Conservation (phyloP, 2,329 filamentous ascomycete genomes). For the Myriosclerotinia scirpicola region DNA sequence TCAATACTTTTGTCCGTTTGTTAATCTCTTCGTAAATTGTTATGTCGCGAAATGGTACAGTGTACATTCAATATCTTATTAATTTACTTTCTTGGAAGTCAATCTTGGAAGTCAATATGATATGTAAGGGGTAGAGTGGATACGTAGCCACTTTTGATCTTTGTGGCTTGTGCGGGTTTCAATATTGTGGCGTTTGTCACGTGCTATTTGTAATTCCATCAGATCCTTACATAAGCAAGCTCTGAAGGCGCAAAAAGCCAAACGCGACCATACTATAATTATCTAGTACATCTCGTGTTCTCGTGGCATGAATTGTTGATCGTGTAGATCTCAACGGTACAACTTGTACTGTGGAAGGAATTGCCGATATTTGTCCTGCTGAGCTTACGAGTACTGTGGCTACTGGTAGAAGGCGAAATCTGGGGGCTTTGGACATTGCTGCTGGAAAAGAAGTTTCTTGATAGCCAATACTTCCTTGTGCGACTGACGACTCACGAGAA, state of each 20-base stretch:
- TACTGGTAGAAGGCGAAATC: neutral
- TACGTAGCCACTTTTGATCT: neutral
- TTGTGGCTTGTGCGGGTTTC: neutral
- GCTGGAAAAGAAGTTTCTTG: neutral
- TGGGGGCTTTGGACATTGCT: neutral
- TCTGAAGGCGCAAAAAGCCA: neutral
- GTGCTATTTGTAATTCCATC: neutral
- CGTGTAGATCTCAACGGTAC: neutral
- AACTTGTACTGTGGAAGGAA: neutral
- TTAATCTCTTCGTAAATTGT: slow-evolving; percentile 9
- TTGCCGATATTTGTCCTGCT: neutral
- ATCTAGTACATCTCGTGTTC: neutral
- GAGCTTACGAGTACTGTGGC: neutral
- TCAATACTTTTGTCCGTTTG: slow-evolving; percentile 13
- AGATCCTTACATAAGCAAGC: neutral
- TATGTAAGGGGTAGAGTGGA: slow-evolving; percentile 10
- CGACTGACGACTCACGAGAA: neutral
- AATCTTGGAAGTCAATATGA: slow-evolving; percentile 2
- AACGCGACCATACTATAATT: neutral
- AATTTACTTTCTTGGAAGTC: slow-evolving; percentile 2
- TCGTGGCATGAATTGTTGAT: neutral
- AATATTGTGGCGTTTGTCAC: neutral
- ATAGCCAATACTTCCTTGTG: neutral
- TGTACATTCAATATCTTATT: neutral
- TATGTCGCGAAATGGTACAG: slow-evolving; percentile 2